phyloP scores from a whole-genome alignment of 257 asterid genomes.

The Forsythia suspensa region DNA sequence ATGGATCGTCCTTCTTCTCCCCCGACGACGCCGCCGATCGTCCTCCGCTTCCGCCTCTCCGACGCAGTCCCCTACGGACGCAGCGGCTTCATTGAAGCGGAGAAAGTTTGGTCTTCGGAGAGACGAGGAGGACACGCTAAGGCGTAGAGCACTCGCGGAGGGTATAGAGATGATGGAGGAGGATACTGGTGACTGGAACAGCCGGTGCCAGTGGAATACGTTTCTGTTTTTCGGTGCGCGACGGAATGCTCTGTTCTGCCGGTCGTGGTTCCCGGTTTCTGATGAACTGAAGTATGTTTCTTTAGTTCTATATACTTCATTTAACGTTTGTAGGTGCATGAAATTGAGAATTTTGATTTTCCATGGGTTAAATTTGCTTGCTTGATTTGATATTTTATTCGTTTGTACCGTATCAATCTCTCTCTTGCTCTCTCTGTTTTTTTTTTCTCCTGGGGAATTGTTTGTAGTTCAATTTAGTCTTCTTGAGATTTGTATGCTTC shows the following conservation, averaged over 20 bases:
- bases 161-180: conserved; percentile 60
- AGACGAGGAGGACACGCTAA: conserved; percentile 91
- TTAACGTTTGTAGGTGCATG: neutral
- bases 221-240: conserved; percentile 70
- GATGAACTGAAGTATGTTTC: conserved; percentile 62
- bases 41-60: conserved; percentile 48
- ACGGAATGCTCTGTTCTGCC: conserved; percentile 85
- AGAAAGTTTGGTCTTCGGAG: conserved; percentile 59
- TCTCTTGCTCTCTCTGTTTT: neutral
- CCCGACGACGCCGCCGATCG: conserved; percentile 48
- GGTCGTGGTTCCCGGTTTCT: conserved; percentile 87
- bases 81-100: conserved; percentile 27
- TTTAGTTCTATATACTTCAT: neutral
- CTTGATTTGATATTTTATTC: neutral
- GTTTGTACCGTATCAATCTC: neutral
- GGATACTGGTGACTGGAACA: conserved; percentile 22
- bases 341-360: neutral
- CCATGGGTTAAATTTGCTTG: conserved; percentile 10
- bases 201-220: conserved; percentile 66
- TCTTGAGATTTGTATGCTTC: neutral
- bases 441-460: neutral
- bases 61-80: conserved; percentile 54
- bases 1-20: conserved; percentile 70
- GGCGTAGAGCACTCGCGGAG: conserved; percentile 94
- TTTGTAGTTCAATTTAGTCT: neutral